Evolutionary conservation across 2,329 filamentous ascomycete species (phyloP).

Genomic region (Fusarium nisikadoi): DNA sequence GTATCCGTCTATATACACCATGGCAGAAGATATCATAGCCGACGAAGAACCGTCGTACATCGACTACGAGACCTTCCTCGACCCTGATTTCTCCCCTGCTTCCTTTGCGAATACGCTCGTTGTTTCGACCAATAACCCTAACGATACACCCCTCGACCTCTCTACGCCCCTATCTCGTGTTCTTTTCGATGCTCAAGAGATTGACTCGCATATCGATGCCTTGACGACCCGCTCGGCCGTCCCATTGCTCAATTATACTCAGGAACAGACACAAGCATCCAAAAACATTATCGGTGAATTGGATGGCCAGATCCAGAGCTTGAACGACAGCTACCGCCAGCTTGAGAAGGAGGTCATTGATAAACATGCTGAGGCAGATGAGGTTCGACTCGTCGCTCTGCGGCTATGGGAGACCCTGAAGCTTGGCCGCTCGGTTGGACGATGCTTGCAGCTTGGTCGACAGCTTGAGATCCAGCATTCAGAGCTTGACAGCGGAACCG

Average conservation of each 20-base stretch:
- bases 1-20: background rate
- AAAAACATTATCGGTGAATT: conserved; percentile 78
- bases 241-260: conserved; percentile 82
- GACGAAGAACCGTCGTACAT: conserved; percentile 82
- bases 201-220: conserved; percentile 93
- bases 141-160: conserved; percentile 89
- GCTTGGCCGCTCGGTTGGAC: conserved; percentile 78
- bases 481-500: conserved; percentile 60
- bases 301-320: conserved; percentile 79
- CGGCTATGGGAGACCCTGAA: conserved; percentile 83
- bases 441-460: conserved; percentile 83
- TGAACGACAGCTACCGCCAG: conserved; percentile 87
- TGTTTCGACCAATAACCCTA: conserved; percentile 89
- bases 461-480: conserved; percentile 88
- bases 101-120: conserved; percentile 90
- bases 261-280: conserved; percentile 77
- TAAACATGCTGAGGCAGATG: conserved; percentile 86
- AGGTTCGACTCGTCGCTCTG: conserved; percentile 80
- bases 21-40: conserved; percentile 21
- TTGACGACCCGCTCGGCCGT: conserved; percentile 87
- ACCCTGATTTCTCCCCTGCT: conserved; percentile 81
- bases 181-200: conserved; percentile 95
- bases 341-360: conserved; percentile 87
- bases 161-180: conserved; percentile 93
- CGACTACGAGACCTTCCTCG: conserved; percentile 92